Percentiles rank a stretch among this genome's conserved stretches.
phyloP scores from a whole-genome alignment of 148 eudicot genomes.

The Spergularia bocconei region DNA sequence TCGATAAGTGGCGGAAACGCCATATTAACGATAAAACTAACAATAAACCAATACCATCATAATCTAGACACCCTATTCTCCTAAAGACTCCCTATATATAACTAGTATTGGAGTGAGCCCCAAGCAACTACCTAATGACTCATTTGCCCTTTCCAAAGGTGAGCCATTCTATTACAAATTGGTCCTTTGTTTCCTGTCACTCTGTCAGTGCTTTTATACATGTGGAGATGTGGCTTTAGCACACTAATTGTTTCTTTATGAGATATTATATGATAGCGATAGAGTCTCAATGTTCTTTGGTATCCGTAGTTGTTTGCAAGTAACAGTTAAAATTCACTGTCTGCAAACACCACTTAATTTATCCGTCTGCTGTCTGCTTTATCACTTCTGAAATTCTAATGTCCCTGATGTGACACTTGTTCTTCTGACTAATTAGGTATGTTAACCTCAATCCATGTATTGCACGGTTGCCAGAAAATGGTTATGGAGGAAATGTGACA shows the following conservation, averaged over 20 bases:
- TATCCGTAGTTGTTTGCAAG: neutral
- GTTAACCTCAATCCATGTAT: constrained; percentile 81
- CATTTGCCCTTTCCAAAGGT: too few relatives aligned
- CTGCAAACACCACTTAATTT: neutral
- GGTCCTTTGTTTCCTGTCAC: neutral
- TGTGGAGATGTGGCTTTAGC: neutral
- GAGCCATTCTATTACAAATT: too few relatives aligned
- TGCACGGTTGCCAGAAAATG: constrained; percentile 71
- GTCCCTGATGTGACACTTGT: neutral
- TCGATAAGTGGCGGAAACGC: too few relatives aligned
- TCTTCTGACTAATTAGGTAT: constrained; percentile 54
- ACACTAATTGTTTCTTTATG: neutral
- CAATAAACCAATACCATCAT: too few relatives aligned
- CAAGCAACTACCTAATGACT: too few relatives aligned
- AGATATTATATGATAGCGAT: neutral
- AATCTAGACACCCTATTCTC: too few relatives aligned
- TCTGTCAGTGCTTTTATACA: neutral
- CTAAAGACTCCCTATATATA: too few relatives aligned
- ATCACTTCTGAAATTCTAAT: neutral
- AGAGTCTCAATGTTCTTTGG: neutral
- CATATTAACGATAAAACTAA: too few relatives aligned
- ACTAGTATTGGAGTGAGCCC: too few relatives aligned
- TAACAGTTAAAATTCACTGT: neutral
- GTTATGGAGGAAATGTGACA: constrained; percentile 64
- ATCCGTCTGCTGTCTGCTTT: neutral